phyloP scores from a whole-genome alignment of 345 rosid species.

The Limnanthes douglasii region DNA sequence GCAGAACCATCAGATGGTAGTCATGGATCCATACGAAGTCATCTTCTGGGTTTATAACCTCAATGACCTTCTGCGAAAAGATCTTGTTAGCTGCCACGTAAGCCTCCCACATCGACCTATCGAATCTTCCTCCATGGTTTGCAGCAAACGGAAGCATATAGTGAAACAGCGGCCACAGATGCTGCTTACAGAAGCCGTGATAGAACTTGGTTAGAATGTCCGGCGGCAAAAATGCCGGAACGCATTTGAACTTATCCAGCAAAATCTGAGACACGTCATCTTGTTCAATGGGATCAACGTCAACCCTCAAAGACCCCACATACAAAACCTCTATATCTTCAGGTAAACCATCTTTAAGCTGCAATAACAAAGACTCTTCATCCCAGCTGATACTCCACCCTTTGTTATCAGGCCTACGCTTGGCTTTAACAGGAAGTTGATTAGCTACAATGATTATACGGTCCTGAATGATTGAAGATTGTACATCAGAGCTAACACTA shows the following conservation, averaged over 20 bases:
- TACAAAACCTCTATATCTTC: constrained; percentile 23
- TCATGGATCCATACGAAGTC: constrained; percentile 35
- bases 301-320: constrained; percentile 22
- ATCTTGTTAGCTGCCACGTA: constrained; percentile 24
- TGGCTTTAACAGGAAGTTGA: constrained; percentile 26
- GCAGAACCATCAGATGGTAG: constrained; percentile 31
- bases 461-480: constrained; percentile 16
- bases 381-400: constrained; percentile 27
- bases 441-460: constrained; percentile 24
- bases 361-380: constrained; percentile 22
- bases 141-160: constrained; percentile 27
- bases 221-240: constrained; percentile 27
- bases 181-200: constrained; percentile 33
- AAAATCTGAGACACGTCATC: constrained; percentile 22
- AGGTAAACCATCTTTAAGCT: constrained; percentile 48
- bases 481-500: constrained; percentile 24
- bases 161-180: constrained; percentile 30
- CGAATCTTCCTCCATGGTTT: constrained; percentile 19
- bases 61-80: constrained; percentile 22
- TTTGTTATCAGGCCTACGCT: constrained; percentile 9
- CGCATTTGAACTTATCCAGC: constrained; percentile 22
- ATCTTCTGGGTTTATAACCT: constrained; percentile 24
- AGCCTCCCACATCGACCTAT: constrained; percentile 26
- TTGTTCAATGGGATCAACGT: constrained; percentile 18
- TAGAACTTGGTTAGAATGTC: constrained; percentile 18